Evolutionary conservation across 768 basidiomycete genomes (phyloP), one percentile per base, ranked within the genome.

Genomic region (Lentinula aciculospora): DNA sequence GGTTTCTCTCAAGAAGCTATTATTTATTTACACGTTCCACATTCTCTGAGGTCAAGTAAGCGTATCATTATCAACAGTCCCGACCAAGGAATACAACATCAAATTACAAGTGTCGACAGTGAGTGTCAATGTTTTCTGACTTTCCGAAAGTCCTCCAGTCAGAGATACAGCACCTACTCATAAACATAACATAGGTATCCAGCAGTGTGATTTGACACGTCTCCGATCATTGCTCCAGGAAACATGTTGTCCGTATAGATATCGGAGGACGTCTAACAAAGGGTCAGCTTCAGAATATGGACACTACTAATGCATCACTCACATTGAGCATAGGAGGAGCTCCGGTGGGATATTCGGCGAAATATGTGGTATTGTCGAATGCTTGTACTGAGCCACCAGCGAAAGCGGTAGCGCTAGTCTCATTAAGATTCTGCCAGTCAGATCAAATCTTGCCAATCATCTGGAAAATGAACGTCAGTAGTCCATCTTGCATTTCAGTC

Each of bases 121-220:
- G 13, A 34, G 32, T 6, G 13, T 34, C 32, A 6, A 7, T 34
- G 9, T 34, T 7, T 34, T n/a, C n/a, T n/a, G n/a, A n/a, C n/a
- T n/a, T n/a, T n/a, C n/a, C n/a, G n/a, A n/a, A n/a, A n/a, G n/a
- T n/a, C n/a, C n/a, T n/a, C n/a, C n/a, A n/a, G n/a, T n/a, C n/a
- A n/a, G n/a, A n/a, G n/a, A 34, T 4, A 34, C 32, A 13, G 10
- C 3, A n/a, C 6, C 57, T 49, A 73, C 47, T 71, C 71, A 56
- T 74, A 74, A 3, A 66, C 63, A 50, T 74, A 74, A 62, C 72
- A 74, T 15, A 74, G 62, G 19, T 60, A 53, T 0, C 67, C 70
- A 21, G 61, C 63, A 0, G 65, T 70, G 5, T 71, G 72, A 60
- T 66, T 62, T 40, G 73, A 56, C 7, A 73, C 62, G 31, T 72